Conservation (phyloP, 768 basidiomycete species). For the Hemileccinum impolitum region DNA sequence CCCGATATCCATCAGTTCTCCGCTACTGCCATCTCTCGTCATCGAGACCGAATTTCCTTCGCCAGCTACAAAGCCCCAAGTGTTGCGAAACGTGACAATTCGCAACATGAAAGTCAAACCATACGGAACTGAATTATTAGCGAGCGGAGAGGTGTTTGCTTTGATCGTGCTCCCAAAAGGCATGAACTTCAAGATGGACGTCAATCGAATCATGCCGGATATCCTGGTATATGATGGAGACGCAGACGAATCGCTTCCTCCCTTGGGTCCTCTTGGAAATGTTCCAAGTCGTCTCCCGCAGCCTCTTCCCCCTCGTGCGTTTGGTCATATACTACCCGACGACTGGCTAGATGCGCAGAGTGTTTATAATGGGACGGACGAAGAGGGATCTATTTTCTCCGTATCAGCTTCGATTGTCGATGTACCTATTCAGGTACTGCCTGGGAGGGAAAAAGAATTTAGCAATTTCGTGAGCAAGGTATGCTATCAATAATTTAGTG, state of each 20-base stretch:
- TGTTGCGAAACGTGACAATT: slow-evolving; percentile 72
- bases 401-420: slow-evolving; percentile 68
- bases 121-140: slow-evolving; percentile 44
- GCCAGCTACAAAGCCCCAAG: slow-evolving; percentile 57
- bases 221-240: slow-evolving; percentile 77
- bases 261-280: slow-evolving; percentile 17
- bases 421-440: slow-evolving; percentile 73
- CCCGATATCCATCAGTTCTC: slow-evolving; percentile 54
- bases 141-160: slow-evolving; percentile 68
- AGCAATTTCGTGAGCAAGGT: slow-evolving; percentile 78
- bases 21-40: slow-evolving; percentile 50
- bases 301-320: slow-evolving; percentile 69
- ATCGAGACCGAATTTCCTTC: slow-evolving; percentile 57
- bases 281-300: slow-evolving; percentile 52
- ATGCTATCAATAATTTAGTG: neutral
- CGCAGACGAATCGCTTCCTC: slow-evolving; percentile 35
- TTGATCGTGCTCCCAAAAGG: slow-evolving; percentile 66
- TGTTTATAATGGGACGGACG: slow-evolving; percentile 41
- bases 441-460: slow-evolving; percentile 74
- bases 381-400: slow-evolving; percentile 51
- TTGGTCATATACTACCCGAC: slow-evolving; percentile 69
- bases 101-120: slow-evolving; percentile 71
- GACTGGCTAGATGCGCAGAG: slow-evolving; percentile 58
- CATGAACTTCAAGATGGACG: slow-evolving; percentile 61
- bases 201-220: slow-evolving; percentile 68